Percentiles rank a stretch among this genome's conserved stretches.
Evolutionary conservation across 2,329 filamentous ascomycete genomes (phyloP).

Genomic region (Fusarium pseudonygamai): DNA sequence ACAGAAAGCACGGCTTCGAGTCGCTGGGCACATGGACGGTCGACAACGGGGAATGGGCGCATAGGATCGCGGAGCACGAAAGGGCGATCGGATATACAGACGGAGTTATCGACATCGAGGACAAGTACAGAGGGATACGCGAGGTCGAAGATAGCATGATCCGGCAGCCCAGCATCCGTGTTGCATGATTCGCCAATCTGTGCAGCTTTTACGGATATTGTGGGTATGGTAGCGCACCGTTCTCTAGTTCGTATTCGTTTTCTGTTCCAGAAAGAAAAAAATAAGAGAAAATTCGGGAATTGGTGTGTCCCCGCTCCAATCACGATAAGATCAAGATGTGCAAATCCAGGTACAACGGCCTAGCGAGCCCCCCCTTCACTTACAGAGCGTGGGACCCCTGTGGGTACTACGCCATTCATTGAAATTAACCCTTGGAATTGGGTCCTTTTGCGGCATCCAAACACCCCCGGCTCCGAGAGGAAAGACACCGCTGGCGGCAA

Average conservation of each 20-base stretch:
- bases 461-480: background rate
- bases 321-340: slow-evolving; percentile 39
- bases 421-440: slow-evolving; percentile 20
- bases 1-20: slow-evolving; percentile 27
- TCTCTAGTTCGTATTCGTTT: slow-evolving; percentile 38
- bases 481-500: slow-evolving; percentile 13
- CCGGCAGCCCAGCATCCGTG: slow-evolving; percentile 26
- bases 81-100: slow-evolving; percentile 17
- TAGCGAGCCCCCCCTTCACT: slow-evolving; percentile 4
- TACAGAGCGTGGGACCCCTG: slow-evolving; percentile 27
- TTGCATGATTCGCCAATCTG: slow-evolving; percentile 12
- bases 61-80: slow-evolving; percentile 21
- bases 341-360: slow-evolving; percentile 33
- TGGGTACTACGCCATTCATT: slow-evolving; percentile 6
- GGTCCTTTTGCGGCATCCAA: background rate
- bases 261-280: slow-evolving; percentile 1
- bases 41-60: slow-evolving; percentile 35
- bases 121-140: slow-evolving; percentile 22
- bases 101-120: slow-evolving; percentile 6
- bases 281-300: slow-evolving; percentile 14
- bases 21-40: slow-evolving; percentile 29
- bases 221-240: background rate
- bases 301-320: slow-evolving; percentile 28
- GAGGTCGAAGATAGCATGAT: slow-evolving; percentile 40
- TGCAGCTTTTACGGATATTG: background rate